Conservation (phyloP, 2,329 filamentous ascomycete genomes). For the Dothistroma septosporum region DNA sequence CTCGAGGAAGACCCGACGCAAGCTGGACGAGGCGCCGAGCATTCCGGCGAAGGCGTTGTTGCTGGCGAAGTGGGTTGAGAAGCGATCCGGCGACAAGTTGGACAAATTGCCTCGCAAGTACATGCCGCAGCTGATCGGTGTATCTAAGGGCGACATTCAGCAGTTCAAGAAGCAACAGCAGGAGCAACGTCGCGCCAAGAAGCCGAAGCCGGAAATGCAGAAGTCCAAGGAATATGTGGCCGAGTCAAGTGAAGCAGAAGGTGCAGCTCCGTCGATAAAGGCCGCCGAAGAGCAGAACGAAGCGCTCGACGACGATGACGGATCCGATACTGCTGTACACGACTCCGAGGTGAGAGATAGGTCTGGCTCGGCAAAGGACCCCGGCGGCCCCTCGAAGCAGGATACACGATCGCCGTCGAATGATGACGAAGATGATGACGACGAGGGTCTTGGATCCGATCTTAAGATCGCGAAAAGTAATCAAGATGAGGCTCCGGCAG, state of each 20-base stretch:
- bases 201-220: background rate
- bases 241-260: background rate
- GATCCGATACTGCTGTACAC: background rate
- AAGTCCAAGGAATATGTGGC: conserved; percentile 3
- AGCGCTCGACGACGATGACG: background rate
- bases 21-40: conserved; percentile 17
- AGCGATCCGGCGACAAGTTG: conserved; percentile 9
- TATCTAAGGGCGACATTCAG: conserved; percentile 16
- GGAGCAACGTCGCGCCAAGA: background rate
- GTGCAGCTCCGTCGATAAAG: background rate
- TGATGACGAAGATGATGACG: background rate
- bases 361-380: background rate
- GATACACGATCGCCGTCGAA: background rate
- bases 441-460: background rate
- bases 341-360: background rate
- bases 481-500: background rate
- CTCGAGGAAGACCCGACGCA: conserved; percentile 15
- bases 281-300: background rate
- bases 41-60: conserved; percentile 19
- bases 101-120: conserved; percentile 17
- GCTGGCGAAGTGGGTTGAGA: conserved; percentile 19
- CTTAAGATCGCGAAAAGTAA: background rate
- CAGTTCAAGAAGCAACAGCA: conserved; percentile 16
- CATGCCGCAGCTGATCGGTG: conserved; percentile 16
- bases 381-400: background rate